Evolutionary conservation across 2,329 filamentous ascomycete genomes (phyloP), one percentile per base, ranked within the genome.

Genomic region (Teratosphaeria viscida): DNA sequence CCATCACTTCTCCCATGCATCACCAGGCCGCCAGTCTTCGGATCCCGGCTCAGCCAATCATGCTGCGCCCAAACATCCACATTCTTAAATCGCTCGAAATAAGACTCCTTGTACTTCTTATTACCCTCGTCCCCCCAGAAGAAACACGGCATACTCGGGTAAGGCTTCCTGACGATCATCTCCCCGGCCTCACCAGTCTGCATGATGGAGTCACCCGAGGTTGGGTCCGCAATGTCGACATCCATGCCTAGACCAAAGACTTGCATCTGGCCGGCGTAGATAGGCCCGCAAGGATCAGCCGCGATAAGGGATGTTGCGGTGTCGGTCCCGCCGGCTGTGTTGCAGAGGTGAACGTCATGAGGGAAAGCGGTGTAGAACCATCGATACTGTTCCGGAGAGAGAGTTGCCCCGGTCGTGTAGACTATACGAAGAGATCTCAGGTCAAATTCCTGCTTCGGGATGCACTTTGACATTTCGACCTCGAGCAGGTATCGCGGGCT

Each of bases 261-360:
- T 52, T 61, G 61, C 66, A 78, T 77, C 62, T 79, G 76, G 32
- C 77, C 77, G 0, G 74, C 69, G 60, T 77, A 72, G 0, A 80
- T 67, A 0, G 75, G 74, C 7, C 74, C 74, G 6, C 72, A 71
- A 0, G 76, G 75, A 60, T 78, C 75, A 34, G 71, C 73, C n/a
- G 75, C 75, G 60, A 76, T 69, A 61, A 74, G 75, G 1, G 74
- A 76, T 2, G 76, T 77, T 1, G 73, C 75, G 11, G 77, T 73
- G 58, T 81, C 78, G 0, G 78, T 80, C 10, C 78, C 78, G 19
- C 78, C 78, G 4, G 77, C 77, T 4, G 77, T 71, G 57, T 71
- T 71, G 65, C 73, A 75, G 5, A 79, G 68, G 64, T 74, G 77
- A 32, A 75, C 66, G 5, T 63, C 61, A 1, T 65, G 57, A 6